Conservation (phyloP, 768 basidiomycete species). For the Russula sp. region DNA sequence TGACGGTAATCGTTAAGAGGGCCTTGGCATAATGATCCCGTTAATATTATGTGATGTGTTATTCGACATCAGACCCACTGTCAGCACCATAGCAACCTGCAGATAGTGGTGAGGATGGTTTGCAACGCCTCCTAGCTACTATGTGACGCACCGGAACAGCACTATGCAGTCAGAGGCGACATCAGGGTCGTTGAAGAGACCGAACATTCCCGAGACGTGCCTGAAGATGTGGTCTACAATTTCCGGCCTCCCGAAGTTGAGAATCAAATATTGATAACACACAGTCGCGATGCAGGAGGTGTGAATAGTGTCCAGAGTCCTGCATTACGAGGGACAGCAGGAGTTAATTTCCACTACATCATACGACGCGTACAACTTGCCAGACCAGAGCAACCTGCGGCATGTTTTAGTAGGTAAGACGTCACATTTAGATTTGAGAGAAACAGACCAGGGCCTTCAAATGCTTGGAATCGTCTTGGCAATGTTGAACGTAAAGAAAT, state of each 20-base stretch:
- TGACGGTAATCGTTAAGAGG: conserved; percentile 7
- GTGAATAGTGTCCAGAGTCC: conserved; percentile 12
- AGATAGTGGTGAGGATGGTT: not conserved
- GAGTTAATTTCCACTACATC: not conserved
- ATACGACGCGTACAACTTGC: not conserved
- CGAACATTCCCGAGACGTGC: not conserved
- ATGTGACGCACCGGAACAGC: conserved; percentile 5
- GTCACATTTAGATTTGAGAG: not conserved
- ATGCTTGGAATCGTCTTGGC: conserved; percentile 1
- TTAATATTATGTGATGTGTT: not conserved
- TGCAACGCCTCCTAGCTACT: not conserved
- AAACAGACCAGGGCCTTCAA: conserved; percentile 15
- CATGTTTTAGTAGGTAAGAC: not conserved
- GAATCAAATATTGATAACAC: conserved; percentile 10
- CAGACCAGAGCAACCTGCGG: conserved; percentile 11
- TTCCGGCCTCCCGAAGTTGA: not conserved
- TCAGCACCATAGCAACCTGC: not conserved
- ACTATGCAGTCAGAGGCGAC: not conserved
- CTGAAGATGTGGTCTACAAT: conserved; percentile 6
- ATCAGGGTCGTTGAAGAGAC: not conserved
- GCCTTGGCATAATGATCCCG: not conserved
- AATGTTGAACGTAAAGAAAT: conserved; percentile 12
- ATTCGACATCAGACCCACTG: conserved; percentile 1
- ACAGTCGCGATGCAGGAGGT: conserved; percentile 1
- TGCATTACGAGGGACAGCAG: not conserved